Base-by-base conservation (phyloP, 371 early-diverging fungal genomes). In the Chytridiales sp. region DNA sequence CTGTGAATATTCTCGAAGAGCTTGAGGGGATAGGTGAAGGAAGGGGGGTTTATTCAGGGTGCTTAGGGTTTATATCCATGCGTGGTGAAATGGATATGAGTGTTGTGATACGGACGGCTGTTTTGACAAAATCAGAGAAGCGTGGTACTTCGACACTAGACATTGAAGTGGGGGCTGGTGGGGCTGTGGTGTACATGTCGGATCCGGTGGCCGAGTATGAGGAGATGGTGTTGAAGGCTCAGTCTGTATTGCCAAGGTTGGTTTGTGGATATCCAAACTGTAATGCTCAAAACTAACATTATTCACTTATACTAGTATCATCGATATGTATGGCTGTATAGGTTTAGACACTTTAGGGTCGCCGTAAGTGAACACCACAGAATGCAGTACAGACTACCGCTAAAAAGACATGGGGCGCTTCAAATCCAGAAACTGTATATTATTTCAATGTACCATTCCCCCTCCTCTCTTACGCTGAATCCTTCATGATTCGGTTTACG, bases 11-110 rank as follows among this genome's bases (percentile, higher is more conserved):
- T 2, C 68, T 98, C 26, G 89, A 90, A 56, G 64, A 73, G 24
- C 75, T 96, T 39, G 95, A 95, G 59, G 60, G 65, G 0, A 67
- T 78, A 50, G 36, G 44, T 9, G 65, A 68, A 4, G 83, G 81
- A 0, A 84, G 98, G 0, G 95, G 95, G n/a, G 76, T 87, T 9
- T 98, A 98, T 68, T 92, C 94, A 0, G 98, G 98, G 0, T 89
- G 85, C 47, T 64, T 95, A 15, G 98, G 97, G 0, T 97, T 91
- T 60, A 82, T 97, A 59, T 93, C 88, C 6, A 76, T 78, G 31
- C 74, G 22, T n/a, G 75, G 81, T 22, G 81, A 0, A 13, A 76
- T 85, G 4, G 88, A 91, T 64, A 89, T 90, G 68, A 85, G 77
- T 59, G 94, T 93, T 0, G 85, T 92, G 1, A 94, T 93, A 52